A percentile compares a stretch with the other conserved stretches of the same genome.
Conservation (phyloP, 495 filamentous ascomycete species). For the Aspergillus diversus region DNA sequence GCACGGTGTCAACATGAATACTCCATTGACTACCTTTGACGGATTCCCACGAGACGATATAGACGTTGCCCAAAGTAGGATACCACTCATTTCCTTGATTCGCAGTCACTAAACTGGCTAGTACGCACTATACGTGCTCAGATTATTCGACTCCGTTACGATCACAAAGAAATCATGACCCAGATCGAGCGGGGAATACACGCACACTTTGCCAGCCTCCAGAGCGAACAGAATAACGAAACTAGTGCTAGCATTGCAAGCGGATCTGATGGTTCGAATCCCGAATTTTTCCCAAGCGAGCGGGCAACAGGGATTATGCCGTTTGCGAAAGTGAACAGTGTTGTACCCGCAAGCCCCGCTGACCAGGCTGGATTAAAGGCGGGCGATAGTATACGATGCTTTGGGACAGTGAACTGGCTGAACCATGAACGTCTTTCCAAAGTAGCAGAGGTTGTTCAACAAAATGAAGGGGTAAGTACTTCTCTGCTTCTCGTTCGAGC, state of each 20-base stretch:
- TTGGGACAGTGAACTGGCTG: conserved; percentile 77
- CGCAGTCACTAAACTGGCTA: conserved; percentile 36
- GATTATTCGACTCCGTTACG: conserved; percentile 88
- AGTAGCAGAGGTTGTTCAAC: conserved; percentile 80
- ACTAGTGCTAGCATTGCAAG: conserved; percentile 36
- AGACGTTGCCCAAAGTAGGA: conserved; percentile 90
- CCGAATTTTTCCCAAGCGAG: conserved; percentile 28
- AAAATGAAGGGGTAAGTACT: conserved; percentile 84
- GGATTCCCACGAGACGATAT: conserved; percentile 93
- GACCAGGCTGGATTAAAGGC: conserved; percentile 77
- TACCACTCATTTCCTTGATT: conserved; percentile 5
- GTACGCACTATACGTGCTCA: conserved; percentile 88
- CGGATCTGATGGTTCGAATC: conserved; percentile 23
- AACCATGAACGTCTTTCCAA: conserved; percentile 87
- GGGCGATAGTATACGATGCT: conserved; percentile 82
- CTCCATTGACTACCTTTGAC: conserved; percentile 83
- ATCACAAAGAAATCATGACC: conserved; percentile 88
- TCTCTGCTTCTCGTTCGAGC: background rate
- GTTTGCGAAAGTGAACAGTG: conserved; percentile 90
- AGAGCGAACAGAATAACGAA: conserved; percentile 32
- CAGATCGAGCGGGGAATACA: conserved; percentile 82
- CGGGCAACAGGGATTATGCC: conserved; percentile 61
- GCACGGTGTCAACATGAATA: conserved; percentile 95
- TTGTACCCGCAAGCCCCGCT: conserved; percentile 79
- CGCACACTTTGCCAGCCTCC: conserved; percentile 60